Evolutionary conservation across 2,329 filamentous ascomycete species (phyloP).

Genomic region (Venturia effusa): DNA sequence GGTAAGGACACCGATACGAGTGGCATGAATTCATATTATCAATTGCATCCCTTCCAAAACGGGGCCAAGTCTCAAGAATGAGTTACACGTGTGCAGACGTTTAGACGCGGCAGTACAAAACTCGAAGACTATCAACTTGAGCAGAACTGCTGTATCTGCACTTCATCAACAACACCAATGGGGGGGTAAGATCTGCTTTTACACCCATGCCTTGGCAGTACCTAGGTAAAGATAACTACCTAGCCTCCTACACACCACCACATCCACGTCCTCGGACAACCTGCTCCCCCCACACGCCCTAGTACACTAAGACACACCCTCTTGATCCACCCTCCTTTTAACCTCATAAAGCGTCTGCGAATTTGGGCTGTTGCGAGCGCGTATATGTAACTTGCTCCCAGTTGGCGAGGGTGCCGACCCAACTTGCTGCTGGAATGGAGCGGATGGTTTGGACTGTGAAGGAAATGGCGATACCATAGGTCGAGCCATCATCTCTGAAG

Average conservation of each 20-base stretch:
- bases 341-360: constrained; percentile 11
- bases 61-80: too few relatives aligned
- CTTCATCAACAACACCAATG: too few relatives aligned
- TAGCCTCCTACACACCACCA: neutral
- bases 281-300: constrained; percentile 9
- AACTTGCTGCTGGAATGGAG: neutral
- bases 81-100: too few relatives aligned
- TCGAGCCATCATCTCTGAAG: constrained; percentile 11
- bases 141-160: too few relatives aligned
- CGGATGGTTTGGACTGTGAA: constrained; percentile 10
- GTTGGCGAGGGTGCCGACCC: neutral
- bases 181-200: too few relatives aligned
- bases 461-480: constrained; percentile 9
- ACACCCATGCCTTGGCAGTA: neutral
- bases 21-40: too few relatives aligned
- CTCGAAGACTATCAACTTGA: too few relatives aligned
- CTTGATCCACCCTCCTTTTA: constrained; percentile 12
- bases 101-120: too few relatives aligned
- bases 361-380: constrained; percentile 6
- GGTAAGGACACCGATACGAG: neutral
- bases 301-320: constrained; percentile 11
- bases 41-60: neutral
- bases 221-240: neutral
- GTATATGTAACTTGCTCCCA: constrained; percentile 8
- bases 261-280: constrained; percentile 3